These are phyloP conservation scores for Yamadazyma endophytica DNA, from an alignment of 805 yeast genomes.

Conservation along the genomic window DNA sequence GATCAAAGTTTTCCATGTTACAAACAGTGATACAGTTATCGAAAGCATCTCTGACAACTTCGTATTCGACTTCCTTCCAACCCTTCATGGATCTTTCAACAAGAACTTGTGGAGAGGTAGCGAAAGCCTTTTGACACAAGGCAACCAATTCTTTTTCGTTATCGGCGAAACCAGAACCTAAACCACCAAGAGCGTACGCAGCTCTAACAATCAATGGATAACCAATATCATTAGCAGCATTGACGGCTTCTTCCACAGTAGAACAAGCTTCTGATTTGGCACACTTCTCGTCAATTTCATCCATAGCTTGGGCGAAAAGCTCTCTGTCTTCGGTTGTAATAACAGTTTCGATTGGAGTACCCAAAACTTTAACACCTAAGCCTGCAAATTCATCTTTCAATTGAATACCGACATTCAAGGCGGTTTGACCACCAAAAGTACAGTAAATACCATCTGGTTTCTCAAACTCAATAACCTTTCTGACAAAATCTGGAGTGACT, in stretches of 20 bases:
- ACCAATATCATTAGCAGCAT: slow-evolving; percentile 85
- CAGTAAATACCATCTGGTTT: slow-evolving; percentile 92
- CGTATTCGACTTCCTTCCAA: slow-evolving; percentile 98
- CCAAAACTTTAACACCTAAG: slow-evolving; percentile 89
- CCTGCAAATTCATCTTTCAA: slow-evolving; percentile 93
- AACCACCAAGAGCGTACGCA: slow-evolving; percentile 95
- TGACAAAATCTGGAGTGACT: slow-evolving; percentile 94
- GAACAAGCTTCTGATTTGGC: slow-evolving; percentile 96
- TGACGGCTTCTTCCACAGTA: slow-evolving; percentile 85
- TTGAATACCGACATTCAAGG: slow-evolving; percentile 90
- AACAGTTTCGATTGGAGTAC: slow-evolving; percentile 94
- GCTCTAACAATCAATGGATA: slow-evolving; percentile 97
- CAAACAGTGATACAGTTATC: slow-evolving; percentile 98
- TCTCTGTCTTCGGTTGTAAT: slow-evolving; percentile 98
- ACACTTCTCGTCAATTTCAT: slow-evolving; percentile 92
- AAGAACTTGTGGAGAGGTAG: slow-evolving; percentile 91
- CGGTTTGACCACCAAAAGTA: slow-evolving; percentile 99
- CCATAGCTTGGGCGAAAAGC: slow-evolving; percentile 88
- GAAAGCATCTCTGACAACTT: slow-evolving; percentile 94
- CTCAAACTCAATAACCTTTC: slow-evolving; percentile 92
- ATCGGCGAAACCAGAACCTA: slow-evolving; percentile 95
- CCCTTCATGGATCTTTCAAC: slow-evolving; percentile 97
- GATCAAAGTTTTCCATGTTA: slow-evolving; percentile 99
- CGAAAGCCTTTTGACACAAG: slow-evolving; percentile 87
- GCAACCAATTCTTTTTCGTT: slow-evolving; percentile 77